A percentile compares a stretch with the other conserved stretches of the same genome.
Conservation (phyloP, 768 basidiomycete species). For the Agrocybe pediades region DNA sequence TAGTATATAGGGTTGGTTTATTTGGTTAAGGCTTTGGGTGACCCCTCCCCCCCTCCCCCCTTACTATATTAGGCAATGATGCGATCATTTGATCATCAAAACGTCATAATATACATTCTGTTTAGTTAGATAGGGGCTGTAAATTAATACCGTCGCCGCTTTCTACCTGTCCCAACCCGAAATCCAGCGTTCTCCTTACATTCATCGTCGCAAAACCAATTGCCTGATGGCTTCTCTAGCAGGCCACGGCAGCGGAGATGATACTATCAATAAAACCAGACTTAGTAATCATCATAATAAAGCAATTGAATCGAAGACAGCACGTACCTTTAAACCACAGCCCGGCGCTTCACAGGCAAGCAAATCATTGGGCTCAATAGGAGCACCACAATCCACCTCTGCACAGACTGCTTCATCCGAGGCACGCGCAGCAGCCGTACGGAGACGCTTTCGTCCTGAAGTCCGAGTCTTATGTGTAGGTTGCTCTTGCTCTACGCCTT, state of each 20-base stretch:
- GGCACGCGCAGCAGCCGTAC: neutral
- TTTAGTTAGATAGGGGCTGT: neutral
- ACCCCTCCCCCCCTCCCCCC: constrained; percentile 4
- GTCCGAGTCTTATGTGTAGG: neutral
- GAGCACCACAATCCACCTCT: constrained; percentile 8
- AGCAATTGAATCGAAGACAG: neutral
- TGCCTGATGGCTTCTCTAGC: constrained; percentile 8
- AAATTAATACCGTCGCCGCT: neutral
- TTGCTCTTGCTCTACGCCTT: neutral
- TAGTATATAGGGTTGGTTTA: constrained; percentile 1
- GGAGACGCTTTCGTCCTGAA: neutral
- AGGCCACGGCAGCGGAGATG: constrained; percentile 15
- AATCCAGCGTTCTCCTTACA: constrained; percentile 13
- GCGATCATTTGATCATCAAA: neutral
- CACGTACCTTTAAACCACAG: constrained; percentile 13
- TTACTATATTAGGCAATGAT: neutral
- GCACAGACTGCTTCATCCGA: constrained; percentile 2
- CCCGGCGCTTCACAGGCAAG: constrained; percentile 13
- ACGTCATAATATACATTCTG: neutral
- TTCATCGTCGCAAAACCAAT: constrained; percentile 18
- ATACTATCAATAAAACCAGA: constrained; percentile 7
- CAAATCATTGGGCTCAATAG: constrained; percentile 3
- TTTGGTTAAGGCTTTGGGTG: neutral
- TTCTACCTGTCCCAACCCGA: neutral
- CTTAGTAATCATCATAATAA: neutral